Conservation (phyloP, 768 basidiomycete genomes). For the Trametes meyenii region DNA sequence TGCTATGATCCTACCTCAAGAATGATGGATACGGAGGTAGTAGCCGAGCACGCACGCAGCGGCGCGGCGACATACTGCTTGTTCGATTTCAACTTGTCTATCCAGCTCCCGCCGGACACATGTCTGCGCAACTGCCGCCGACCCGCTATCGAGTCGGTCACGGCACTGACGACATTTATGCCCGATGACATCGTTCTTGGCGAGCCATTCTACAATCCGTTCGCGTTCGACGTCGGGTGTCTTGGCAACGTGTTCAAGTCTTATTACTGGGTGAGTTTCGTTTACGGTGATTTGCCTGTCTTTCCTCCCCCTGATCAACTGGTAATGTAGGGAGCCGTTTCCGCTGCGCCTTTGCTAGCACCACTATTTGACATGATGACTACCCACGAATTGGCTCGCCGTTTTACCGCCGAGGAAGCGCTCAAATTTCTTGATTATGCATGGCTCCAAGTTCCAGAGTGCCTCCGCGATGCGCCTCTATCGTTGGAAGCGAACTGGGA, state of each 20-base stretch:
- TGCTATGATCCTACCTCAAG: background rate
- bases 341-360: background rate
- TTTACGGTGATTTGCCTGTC: background rate
- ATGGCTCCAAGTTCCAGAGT: background rate
- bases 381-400: background rate
- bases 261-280: background rate
- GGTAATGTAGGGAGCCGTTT: background rate
- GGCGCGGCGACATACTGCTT: background rate
- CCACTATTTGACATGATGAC: slow-evolving; percentile 1
- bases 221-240: background rate
- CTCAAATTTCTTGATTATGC: background rate
- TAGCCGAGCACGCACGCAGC: background rate
- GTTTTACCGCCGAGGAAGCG: slow-evolving; percentile 1
- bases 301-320: background rate
- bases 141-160: background rate
- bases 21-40: too few species aligned
- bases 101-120: background rate
- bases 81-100: slow-evolving; percentile 7
- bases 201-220: background rate
- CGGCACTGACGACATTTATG: background rate
- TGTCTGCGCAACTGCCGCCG: background rate
- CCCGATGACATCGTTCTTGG: background rate
- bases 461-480: background rate
- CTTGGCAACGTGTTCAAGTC: background rate
- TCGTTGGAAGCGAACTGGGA: too few species aligned